Evolutionary conservation across 306 rosid genomes (phyloP).

Genomic region (Trifolium dubium): DNA sequence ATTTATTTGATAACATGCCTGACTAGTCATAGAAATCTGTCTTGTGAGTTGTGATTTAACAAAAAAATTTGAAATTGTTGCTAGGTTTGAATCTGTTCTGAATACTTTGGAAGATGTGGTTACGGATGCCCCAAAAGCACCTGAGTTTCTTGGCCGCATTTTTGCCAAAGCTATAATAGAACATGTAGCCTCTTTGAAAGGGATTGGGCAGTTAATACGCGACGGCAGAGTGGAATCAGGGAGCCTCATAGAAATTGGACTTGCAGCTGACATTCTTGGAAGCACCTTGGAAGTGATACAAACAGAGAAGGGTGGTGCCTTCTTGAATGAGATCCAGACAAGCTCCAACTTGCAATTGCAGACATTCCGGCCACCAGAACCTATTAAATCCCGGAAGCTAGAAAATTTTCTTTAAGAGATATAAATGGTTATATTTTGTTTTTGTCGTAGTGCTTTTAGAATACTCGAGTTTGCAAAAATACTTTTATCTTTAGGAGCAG

Average conservation of each 20-base stretch:
- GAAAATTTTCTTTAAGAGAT: constrained; percentile 70
- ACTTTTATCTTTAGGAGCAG: constrained; percentile 41
- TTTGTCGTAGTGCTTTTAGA: constrained; percentile 54
- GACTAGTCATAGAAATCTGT: not conserved
- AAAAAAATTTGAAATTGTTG: not conserved
- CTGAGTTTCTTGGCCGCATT: constrained; percentile 72
- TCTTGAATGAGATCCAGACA: constrained; percentile 50
- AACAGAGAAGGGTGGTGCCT: constrained; percentile 64
- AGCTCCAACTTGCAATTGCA: constrained; percentile 66
- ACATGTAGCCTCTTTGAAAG: constrained; percentile 62
- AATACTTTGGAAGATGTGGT: constrained; percentile 72
- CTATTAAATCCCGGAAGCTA: constrained; percentile 60
- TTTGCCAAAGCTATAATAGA: constrained; percentile 66
- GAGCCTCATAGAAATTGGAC: constrained; percentile 55
- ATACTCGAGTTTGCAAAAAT: constrained; percentile 57
- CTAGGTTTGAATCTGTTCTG: constrained; percentile 79
- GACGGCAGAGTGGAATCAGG: constrained; percentile 79
- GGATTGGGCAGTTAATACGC: constrained; percentile 60
- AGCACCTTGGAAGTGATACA: constrained; percentile 63
- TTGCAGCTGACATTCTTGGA: constrained; percentile 82
- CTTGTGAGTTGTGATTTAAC: not conserved
- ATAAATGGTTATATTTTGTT: constrained; percentile 38
- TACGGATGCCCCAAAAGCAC: constrained; percentile 84
- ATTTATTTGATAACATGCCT: constrained; percentile 12
- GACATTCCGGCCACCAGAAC: constrained; percentile 61